Evolutionary conservation across 2,329 filamentous ascomycete species (phyloP), one percentile per base, ranked within the genome.

Genomic region (Arthroderma sp.): DNA sequence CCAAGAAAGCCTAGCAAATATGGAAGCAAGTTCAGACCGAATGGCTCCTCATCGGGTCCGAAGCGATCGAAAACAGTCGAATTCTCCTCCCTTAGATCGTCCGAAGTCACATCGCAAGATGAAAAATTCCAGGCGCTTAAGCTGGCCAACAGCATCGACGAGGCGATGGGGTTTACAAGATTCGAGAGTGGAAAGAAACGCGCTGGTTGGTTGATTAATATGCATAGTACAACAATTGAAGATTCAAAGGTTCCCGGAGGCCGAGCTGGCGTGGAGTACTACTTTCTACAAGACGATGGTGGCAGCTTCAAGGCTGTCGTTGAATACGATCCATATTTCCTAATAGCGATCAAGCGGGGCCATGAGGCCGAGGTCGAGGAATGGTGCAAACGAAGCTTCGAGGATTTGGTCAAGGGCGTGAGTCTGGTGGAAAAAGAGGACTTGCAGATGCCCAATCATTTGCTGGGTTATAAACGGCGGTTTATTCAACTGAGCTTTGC

Each of bases 241-340:
- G 89, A 96, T 60, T 76, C 88, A 10, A 84, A 85, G 54, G 75
- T 84, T 38, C 81, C 83, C 1, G 85, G 85, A 48, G 91, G 91
- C 33, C 80, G 86, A 52, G 83, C 91, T 1, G 91, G 85, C 6
- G 78, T 98, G 46, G 91, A 98, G 67, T 95, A 87, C 66, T 98
- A 95, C 70, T 98, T 98, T 65, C 82, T 98, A 48, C 85, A 88
- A 56, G 85, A 89, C 47, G 84, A 94, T 46, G 79, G 85, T 9
- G 78, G 81, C 40, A 89, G 83, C 4, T 98, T 98, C 74, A 98
- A 98, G 63, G 88, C 91, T 7, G 95, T 88, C 0, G 69, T 98
- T 52, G 86, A 94, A 67, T 96, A 94, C 62, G 87, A 96, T 55
- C 91, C 91, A 0, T 98, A 98, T 68, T 94, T 98, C 55, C 67